phyloP scores from a whole-genome alignment of 1,284 basidiomycete genomes.

The Sutorius eximius region DNA sequence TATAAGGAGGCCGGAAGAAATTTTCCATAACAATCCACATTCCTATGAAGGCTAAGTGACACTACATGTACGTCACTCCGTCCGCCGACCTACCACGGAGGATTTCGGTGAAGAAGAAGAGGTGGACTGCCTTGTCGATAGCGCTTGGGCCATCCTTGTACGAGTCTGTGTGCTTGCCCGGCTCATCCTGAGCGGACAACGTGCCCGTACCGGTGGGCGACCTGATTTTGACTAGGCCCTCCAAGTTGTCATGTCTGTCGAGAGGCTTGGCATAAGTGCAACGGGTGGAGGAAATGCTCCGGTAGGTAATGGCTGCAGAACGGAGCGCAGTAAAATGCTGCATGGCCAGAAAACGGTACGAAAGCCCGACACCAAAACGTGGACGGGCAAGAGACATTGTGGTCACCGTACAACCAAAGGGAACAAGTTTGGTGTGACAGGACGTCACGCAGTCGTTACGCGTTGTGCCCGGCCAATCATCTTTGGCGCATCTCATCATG shows the following conservation, averaged over 20 bases:
- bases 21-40: slow-evolving; percentile 99
- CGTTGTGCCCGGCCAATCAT: slow-evolving; percentile 49
- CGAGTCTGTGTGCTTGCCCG: slow-evolving; percentile 56
- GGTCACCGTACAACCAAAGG: slow-evolving; percentile 27
- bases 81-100: slow-evolving; percentile 70
- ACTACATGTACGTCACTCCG: not conserved
- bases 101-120: slow-evolving; percentile 99
- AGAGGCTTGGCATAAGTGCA: slow-evolving; percentile 24
- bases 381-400: slow-evolving; percentile 51
- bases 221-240: slow-evolving; percentile 30
- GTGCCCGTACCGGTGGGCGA: slow-evolving; percentile 41
- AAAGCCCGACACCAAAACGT: slow-evolving; percentile 34
- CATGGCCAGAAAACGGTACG: slow-evolving; percentile 30
- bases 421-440: slow-evolving; percentile 31
- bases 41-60: slow-evolving; percentile 50
- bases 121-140: slow-evolving; percentile 91
- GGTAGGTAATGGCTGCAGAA: slow-evolving; percentile 44
- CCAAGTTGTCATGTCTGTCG: slow-evolving; percentile 17
- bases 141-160: slow-evolving; percentile 84
- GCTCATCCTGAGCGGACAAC: slow-evolving; percentile 44
- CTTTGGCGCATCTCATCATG: slow-evolving; percentile 40
- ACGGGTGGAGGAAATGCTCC: slow-evolving; percentile 34
- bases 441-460: slow-evolving; percentile 40
- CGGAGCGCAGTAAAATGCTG: slow-evolving; percentile 33
- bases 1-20: slow-evolving; percentile 97